Conservation (phyloP, 345 rosid genomes). For the Dovyalis caffra region DNA sequence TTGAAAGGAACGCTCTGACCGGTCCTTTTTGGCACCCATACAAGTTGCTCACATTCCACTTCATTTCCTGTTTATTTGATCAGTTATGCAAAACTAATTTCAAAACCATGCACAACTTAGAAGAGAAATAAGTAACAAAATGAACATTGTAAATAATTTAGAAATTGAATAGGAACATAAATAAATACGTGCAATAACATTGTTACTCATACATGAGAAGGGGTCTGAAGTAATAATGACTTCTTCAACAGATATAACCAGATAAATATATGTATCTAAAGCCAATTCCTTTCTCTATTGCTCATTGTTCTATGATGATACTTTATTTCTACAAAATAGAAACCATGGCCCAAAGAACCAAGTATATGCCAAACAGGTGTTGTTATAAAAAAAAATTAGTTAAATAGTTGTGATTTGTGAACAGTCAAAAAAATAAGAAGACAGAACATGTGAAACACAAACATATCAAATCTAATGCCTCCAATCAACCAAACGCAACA, state of each 20-base stretch:
- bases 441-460: neutral
- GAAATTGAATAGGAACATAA: constrained; percentile 9
- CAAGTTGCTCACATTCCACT: constrained; percentile 97
- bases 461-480: neutral
- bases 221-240: neutral
- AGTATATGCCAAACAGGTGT: neutral
- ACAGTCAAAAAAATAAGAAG: neutral
- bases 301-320: neutral
- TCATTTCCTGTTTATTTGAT: constrained; percentile 76
- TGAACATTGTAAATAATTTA: neutral
- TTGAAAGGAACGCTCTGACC: constrained; percentile 82
- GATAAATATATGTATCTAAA: neutral
- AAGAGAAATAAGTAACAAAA: constrained; percentile 9
- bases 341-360: neutral
- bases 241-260: neutral
- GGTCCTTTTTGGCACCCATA: constrained; percentile 78
- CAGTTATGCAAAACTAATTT: constrained; percentile 31
- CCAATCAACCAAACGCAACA: neutral
- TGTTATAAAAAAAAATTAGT: too few species aligned
- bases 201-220: neutral
- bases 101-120: constrained; percentile 11
- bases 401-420: too few species aligned
- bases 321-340: neutral
- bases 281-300: neutral
- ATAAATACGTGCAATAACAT: neutral